Base-by-base conservation (phyloP, 169 alveolate species). In the Sarcocystis neurona region DNA sequence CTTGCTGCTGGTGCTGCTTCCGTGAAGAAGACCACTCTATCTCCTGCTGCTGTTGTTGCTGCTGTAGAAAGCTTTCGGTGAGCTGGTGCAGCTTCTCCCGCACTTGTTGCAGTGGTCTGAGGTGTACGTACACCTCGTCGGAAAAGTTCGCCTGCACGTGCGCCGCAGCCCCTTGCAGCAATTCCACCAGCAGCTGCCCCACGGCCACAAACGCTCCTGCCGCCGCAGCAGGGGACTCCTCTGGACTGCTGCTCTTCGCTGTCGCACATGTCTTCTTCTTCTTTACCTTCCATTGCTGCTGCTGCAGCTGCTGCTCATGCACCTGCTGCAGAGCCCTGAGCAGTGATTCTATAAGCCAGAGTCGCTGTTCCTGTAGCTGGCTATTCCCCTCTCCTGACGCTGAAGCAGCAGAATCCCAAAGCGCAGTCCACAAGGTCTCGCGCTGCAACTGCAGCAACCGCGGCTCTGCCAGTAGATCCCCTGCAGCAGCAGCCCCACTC, bases 221-320 rank as follows among this genome's bases (percentile, higher is more conserved):
- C 82, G 18, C 34, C 56, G 39, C 66, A 37, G 63, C 37, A 2
- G 34, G 20, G 32, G 37, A 23, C 1, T 18, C 10, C 32, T 0
- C 66, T 44, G 84, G 30, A 15, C 44, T n/a, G 58, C 66, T 18
- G 34, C 4, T 27, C 41, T 44, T 44, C 44, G 56, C 32, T 44
- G 18, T 3, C 27, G 75, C 75, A n/a, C n/a, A 12, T 53, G 66
- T 53, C 66, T 53, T 53, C 66, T 15, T 12, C n/a, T 53, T 12
- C 23, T 15, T 53, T 15, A 23, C 12, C 66, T 15, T 23, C 18
- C 46, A 63, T 39, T 75, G 0, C 0, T 41, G 30, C 30, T 41
- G 58, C 58, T 41, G 60, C 84, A 15, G 84, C 84, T 75, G 84
- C 84, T 75, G 84, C 84, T 75, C 58, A 20, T 72, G 82, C 82